These are phyloP conservation scores for Reutealis trisperma DNA, from an alignment of 345 rosid genomes.

Conservation along the genomic window DNA sequence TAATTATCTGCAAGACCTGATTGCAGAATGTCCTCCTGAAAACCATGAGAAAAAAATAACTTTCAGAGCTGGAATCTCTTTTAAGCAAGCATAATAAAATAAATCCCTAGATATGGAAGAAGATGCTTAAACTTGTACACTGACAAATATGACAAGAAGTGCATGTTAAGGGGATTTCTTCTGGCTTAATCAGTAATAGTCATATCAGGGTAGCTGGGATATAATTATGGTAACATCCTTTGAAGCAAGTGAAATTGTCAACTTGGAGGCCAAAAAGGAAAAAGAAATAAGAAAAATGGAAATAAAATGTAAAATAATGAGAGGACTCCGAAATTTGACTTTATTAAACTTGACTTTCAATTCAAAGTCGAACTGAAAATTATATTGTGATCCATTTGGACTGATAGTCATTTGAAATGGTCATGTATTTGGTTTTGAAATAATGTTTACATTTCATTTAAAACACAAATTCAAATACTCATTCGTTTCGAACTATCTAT, in stretches of 20 bases:
- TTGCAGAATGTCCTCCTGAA: conserved; percentile 55
- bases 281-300: background rate
- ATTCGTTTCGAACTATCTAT: too few relatives aligned
- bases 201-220: background rate
- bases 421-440: too few relatives aligned
- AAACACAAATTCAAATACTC: too few relatives aligned
- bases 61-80: background rate
- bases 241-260: background rate
- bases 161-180: background rate
- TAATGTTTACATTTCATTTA: too few relatives aligned
- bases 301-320: background rate
- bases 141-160: background rate
- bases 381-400: background rate
- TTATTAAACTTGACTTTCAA: background rate
- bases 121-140: background rate
- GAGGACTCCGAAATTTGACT: background rate
- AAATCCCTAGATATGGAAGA: background rate
- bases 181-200: background rate
- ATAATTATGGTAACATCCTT: background rate
- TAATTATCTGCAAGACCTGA: conserved; percentile 52
- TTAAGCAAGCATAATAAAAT: background rate
- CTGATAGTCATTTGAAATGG: too few relatives aligned
- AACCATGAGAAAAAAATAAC: conserved; percentile 13
- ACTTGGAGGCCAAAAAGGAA: background rate
- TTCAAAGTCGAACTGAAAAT: background rate